These are phyloP conservation scores for Ceratobasidium sp. DNA, from an alignment of 1,284 basidiomycete genomes.

Conservation along the genomic window DNA sequence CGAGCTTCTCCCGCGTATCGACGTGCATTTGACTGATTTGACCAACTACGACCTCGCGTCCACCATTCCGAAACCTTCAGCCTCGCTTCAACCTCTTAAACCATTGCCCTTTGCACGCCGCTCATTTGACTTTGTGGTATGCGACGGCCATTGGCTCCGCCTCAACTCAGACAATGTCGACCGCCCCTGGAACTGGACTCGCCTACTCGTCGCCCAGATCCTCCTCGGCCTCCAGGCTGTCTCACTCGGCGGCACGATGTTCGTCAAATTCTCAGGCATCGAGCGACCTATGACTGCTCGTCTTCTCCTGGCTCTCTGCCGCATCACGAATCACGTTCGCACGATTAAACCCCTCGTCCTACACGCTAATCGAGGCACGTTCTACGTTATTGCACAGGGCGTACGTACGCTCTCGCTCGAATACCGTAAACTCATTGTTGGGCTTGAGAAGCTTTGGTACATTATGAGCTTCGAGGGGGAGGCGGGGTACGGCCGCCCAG, in stretches of 20 bases:
- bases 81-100: neutral
- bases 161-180: constrained; percentile 36
- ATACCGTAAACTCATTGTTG: neutral
- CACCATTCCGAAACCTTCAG: neutral
- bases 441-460: constrained; percentile 9
- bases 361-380: constrained; percentile 54
- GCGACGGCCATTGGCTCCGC: constrained; percentile 58
- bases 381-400: constrained; percentile 55
- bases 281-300: constrained; percentile 55
- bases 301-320: constrained; percentile 54
- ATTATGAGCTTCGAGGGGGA: constrained; percentile 6
- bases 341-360: constrained; percentile 54
- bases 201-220: constrained; percentile 56
- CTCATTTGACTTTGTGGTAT: constrained; percentile 55
- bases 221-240: constrained; percentile 56
- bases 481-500: constrained; percentile 1
- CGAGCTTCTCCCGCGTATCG: neutral
- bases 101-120: constrained; percentile 32
- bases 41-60: constrained; percentile 19
- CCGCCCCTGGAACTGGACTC: constrained; percentile 43
- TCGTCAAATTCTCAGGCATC: constrained; percentile 56
- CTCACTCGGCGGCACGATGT: constrained; percentile 54
- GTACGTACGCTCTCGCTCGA: neutral
- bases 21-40: constrained; percentile 17
- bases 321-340: neutral